phyloP scores from a whole-genome alignment of 768 basidiomycete genomes.

The Pulveroboletus sp. region DNA sequence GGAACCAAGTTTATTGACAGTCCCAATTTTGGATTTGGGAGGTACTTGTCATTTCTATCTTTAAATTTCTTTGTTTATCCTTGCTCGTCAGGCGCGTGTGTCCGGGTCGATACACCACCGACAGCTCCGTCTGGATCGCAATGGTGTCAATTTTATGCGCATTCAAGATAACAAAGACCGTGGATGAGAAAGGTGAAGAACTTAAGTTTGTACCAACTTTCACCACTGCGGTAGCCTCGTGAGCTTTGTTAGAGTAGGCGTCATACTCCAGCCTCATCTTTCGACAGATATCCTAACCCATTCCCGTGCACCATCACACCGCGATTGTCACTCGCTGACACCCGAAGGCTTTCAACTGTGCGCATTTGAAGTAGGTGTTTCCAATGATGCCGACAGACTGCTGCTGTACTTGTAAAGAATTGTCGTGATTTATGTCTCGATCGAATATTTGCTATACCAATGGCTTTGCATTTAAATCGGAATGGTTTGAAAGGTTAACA shows the following conservation, averaged over 20 bases:
- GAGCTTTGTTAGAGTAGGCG: neutral
- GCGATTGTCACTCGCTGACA: neutral
- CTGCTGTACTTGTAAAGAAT: neutral
- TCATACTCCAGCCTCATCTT: neutral
- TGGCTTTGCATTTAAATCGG: too few relatives aligned
- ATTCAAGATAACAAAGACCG: conserved; percentile 24
- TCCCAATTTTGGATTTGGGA: conserved; percentile 23
- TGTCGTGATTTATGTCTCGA: too few relatives aligned
- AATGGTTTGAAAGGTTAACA: too few relatives aligned
- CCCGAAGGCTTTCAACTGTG: neutral
- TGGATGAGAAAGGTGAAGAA: conserved; percentile 23
- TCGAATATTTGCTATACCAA: too few relatives aligned
- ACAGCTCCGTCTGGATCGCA: conserved; percentile 26
- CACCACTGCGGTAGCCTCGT: conserved; percentile 13
- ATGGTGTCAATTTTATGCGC: conserved; percentile 25
- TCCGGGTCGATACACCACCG: conserved; percentile 30
- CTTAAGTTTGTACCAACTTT: conserved; percentile 17
- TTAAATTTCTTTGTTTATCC: neutral
- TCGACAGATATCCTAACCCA: conserved; percentile 7
- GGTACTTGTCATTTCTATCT: conserved; percentile 1
- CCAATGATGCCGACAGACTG: neutral
- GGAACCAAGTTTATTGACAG: neutral
- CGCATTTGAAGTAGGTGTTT: neutral
- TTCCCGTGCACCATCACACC: conserved; percentile 14
- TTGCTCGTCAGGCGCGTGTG: conserved; percentile 22